Percentiles rank a stretch among this genome's conserved stretches.
Conservation (phyloP, 2,329 filamentous ascomycete genomes). For the Xylariaceae sp. region DNA sequence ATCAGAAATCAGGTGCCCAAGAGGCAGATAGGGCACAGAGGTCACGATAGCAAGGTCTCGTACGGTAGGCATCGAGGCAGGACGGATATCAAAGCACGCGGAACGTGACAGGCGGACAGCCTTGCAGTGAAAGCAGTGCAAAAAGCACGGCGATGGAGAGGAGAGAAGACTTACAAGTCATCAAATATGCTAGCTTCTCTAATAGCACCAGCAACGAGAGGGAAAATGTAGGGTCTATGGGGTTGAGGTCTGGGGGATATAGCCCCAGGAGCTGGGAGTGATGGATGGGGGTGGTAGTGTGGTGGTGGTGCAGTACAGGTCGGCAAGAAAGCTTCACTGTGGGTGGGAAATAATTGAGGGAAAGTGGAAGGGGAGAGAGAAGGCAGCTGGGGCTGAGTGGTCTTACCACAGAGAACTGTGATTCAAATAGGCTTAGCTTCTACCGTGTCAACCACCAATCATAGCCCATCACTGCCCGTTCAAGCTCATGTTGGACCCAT, state of each 20-base stretch:
- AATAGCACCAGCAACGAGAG: conserved; percentile 7
- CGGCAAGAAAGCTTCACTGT: conserved; percentile 16
- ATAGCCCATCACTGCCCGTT: conserved; percentile 1
- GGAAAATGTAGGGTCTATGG: conserved; percentile 13
- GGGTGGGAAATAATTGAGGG: conserved; percentile 25
- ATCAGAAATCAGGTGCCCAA: conserved; percentile 20
- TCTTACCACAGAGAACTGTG: conserved; percentile 8
- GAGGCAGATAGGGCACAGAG: neutral
- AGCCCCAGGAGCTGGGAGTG: conserved; percentile 22
- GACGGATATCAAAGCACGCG: conserved; percentile 25
- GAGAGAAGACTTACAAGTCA: conserved; percentile 29
- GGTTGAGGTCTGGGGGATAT: conserved; percentile 18
- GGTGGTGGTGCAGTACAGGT: conserved; percentile 15
- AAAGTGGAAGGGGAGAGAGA: conserved; percentile 27
- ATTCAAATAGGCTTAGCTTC: conserved; percentile 13
- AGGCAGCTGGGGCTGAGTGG: conserved; percentile 13
- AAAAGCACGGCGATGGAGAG: conserved; percentile 11
- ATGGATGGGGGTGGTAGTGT: conserved; percentile 17
- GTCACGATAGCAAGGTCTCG: conserved; percentile 1
- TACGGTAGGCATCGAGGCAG: conserved; percentile 8
- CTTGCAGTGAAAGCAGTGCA: conserved; percentile 17
- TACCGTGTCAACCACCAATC: conserved; percentile 7
- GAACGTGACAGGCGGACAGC: conserved; percentile 22
- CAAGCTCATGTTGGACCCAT: conserved; percentile 11
- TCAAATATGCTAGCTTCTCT: conserved; percentile 22